Evolutionary conservation across 345 rosid species (phyloP), one percentile per base, ranked within the genome.

Genomic region (Boechera retrofracta): DNA sequence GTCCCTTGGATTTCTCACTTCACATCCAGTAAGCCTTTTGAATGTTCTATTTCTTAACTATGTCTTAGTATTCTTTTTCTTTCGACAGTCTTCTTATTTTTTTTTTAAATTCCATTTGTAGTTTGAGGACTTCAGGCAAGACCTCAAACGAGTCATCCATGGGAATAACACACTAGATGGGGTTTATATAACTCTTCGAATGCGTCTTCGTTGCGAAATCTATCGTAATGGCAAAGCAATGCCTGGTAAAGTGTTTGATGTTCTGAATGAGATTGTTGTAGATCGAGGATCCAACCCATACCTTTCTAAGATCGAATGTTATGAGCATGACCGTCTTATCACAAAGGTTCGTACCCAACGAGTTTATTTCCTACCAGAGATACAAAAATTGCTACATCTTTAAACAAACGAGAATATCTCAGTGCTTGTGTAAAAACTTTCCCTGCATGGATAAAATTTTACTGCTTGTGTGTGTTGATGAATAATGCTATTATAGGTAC

Each of bases 251-350:
- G 78, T 92, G 32, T 92, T 95, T 84, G 99, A 95, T 83, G 86
- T 92, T 76, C 86, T 92, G 73, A 95, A 95, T 80, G 98, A 95
- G 83, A 74, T 90, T 39, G 97, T 95, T 69, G 94, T 95, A 68
- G 99, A 95, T 72, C 87, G 98, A 58, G 99, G 99, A 81, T 95
- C 99, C 77, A 95, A 95, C 84, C 99, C 99, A 31, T 95, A 95
- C 83, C 96, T 95, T 73, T 95, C 99, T 21, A 95, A 95, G 84
- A 82, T 95, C 33, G 99, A 95, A 85, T 95, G 99, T 75, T 92
- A 86, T 78, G 99, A 95, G 69, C 99, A 95, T 63, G 96, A 88
- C 67, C 98, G 90, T 28, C 98, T 90, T 60, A 95, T 95, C 79
- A 90, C 99, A 57, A 95, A 95, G 98, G 99, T 95, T 80, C 66